Evolutionary conservation across 2,329 filamentous ascomycete genomes (phyloP).

Genomic region (Periconia digitata): DNA sequence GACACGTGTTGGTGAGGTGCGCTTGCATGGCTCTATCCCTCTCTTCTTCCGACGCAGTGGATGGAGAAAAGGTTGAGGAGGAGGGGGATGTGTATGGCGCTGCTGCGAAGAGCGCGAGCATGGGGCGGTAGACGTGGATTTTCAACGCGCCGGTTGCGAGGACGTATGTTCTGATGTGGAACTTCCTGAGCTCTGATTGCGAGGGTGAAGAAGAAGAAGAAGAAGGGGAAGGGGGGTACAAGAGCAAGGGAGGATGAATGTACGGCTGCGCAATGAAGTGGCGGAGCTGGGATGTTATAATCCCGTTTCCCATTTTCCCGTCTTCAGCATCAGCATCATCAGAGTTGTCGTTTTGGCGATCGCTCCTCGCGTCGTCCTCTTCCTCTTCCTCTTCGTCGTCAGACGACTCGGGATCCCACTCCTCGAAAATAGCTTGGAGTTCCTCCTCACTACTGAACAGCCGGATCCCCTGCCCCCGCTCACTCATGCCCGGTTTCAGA

Average conservation of each 20-base stretch:
- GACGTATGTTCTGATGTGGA: slow-evolving; percentile 92
- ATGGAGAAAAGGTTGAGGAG: slow-evolving; percentile 21
- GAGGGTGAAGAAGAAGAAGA: not conserved
- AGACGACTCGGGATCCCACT: slow-evolving; percentile 77
- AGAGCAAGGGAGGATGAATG: slow-evolving; percentile 81
- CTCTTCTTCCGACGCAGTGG: slow-evolving; percentile 29
- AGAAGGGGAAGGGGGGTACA: slow-evolving; percentile 47
- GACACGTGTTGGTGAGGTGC: slow-evolving; percentile 94
- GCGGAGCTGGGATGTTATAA: slow-evolving; percentile 86
- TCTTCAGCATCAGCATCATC: slow-evolving; percentile 39
- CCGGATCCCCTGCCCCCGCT: slow-evolving; percentile 88
- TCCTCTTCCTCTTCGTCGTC: slow-evolving; percentile 57
- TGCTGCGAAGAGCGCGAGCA: slow-evolving; percentile 91
- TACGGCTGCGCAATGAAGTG: slow-evolving; percentile 97
- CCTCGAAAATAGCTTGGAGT: slow-evolving; percentile 84
- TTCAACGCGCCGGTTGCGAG: slow-evolving; percentile 75
- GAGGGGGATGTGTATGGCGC: slow-evolving; percentile 70
- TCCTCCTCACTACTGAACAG: slow-evolving; percentile 85
- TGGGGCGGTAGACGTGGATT: slow-evolving; percentile 83
- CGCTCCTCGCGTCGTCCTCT: slow-evolving; percentile 33
- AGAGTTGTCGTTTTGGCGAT: slow-evolving; percentile 31
- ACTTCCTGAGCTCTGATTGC: slow-evolving; percentile 64
- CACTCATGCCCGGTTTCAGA: slow-evolving; percentile 95
- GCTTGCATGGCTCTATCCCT: slow-evolving; percentile 67
- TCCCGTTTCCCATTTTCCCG: slow-evolving; percentile 56